Base-by-base conservation (phyloP, 495 filamentous ascomycete species). In the Talaromyces liani region DNA sequence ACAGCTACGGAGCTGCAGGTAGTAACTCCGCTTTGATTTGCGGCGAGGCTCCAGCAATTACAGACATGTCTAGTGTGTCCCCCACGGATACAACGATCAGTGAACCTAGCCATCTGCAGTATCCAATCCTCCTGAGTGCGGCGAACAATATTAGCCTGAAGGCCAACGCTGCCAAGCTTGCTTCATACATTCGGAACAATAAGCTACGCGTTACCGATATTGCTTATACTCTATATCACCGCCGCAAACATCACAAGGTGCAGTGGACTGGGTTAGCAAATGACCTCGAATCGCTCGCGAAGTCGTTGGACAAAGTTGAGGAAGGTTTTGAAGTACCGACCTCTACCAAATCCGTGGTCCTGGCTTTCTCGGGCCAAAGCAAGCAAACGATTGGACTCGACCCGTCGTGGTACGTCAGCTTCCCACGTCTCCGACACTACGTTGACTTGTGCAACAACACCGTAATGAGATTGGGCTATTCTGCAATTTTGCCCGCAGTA, bases 401-500 rank as follows among this genome's bases (percentile, higher is more conserved):
- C 4, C 16, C 22, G 5, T 45, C 31, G 8, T 41, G 16, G n/a
- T 60, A 60, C 14, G 34, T 36, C 36, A 14, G n/a, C 5, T 60
- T 60, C 34, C 34, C 58, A 7, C 34, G 18, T 3, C 9, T 60
- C 22, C 58, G 34, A 24, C 18, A 61, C 1, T 66, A 85, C 65
- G 64, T 87, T 0, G 68, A 81, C 27, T 34, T 67, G 6, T 79
- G 78, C 53, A 65, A 81, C 39, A 3, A 56, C 0, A 49, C 73
- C 0, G 55, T 72, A 1, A 56, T 41, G 6, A 59, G 64, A 0
- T 2, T 75, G 1, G 81, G 81, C 0, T 41, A 72, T 4, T 41
- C 53, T 0, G 66, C 75, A n/a, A 69, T 87, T 22, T 80, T 73
- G 47, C 83, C 84, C 0, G 70, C 34, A 0, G 79, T 88, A 4